These are phyloP conservation scores for Apiotrichum veenhuisii DNA, from an alignment of 1,284 basidiomycete species.

Conservation along the genomic window DNA sequence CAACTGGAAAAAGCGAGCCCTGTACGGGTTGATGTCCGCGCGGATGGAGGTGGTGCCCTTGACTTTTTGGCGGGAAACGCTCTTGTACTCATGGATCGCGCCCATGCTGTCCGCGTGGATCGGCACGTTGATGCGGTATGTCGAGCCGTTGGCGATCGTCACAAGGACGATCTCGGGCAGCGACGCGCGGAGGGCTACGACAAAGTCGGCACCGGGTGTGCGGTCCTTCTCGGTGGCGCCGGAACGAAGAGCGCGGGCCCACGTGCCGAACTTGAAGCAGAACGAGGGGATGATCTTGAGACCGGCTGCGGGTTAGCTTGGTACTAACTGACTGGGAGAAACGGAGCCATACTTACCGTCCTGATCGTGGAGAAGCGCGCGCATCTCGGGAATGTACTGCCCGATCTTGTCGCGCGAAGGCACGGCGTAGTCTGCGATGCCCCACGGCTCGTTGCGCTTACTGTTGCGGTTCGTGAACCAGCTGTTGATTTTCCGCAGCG, in stretches of 20 bases:
- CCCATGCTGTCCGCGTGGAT: too few species aligned
- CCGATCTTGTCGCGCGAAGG: background rate
- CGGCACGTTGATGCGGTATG: too few species aligned
- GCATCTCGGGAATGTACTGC: background rate
- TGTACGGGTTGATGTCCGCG: background rate
- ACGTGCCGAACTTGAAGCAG: conserved; percentile 27
- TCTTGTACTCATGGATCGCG: too few species aligned
- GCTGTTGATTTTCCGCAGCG: background rate
- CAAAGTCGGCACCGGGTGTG: conserved; percentile 32
- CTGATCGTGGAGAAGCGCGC: conserved; percentile 10
- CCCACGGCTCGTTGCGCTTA: background rate
- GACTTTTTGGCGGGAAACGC: too few species aligned
- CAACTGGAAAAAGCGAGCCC: background rate
- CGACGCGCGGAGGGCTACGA: conserved; percentile 13
- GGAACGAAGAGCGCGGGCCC: conserved; percentile 33
- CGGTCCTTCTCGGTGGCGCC: too few species aligned
- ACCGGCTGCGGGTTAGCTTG: conserved; percentile 9
- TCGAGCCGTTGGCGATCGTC: background rate
- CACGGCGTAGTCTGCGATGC: background rate
- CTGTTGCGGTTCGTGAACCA: conserved; percentile 1
- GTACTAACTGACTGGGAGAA: background rate
- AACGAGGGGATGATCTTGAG: conserved; percentile 27
- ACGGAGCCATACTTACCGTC: conserved; percentile 13
- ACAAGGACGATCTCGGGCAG: background rate
- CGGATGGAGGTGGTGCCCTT: background rate